These are phyloP conservation scores for Auriscalpium microsporum DNA, from an alignment of 768 basidiomycete genomes.

Conservation along the genomic window DNA sequence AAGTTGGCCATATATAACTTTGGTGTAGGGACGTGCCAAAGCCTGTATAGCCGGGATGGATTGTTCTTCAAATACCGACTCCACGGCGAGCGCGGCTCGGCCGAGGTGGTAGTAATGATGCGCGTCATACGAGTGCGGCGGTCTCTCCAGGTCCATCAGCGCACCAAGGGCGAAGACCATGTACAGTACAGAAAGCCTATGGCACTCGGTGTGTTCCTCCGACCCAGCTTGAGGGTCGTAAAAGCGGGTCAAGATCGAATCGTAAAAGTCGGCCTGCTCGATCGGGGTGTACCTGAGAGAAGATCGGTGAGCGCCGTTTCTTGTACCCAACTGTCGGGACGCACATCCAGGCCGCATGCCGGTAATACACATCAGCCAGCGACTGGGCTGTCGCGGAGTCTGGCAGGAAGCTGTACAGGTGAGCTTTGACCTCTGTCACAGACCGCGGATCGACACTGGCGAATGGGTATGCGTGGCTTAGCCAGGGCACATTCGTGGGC, in stretches of 20 bases:
- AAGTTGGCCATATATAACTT: constrained; percentile 1
- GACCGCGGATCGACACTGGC: constrained; percentile 32
- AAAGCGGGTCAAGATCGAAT: constrained; percentile 41
- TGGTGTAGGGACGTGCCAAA: constrained; percentile 36
- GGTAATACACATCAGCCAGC: constrained; percentile 48
- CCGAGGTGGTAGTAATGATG: constrained; percentile 53
- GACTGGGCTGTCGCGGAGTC: constrained; percentile 22
- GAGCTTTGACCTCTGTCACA: constrained; percentile 34
- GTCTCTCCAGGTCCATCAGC: constrained; percentile 50
- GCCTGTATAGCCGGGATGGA: constrained; percentile 57
- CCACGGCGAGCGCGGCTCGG: constrained; percentile 49
- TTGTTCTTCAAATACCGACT: constrained; percentile 58
- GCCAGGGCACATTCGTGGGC: constrained; percentile 50
- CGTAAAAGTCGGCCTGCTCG: constrained; percentile 46
- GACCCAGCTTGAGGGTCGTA: constrained; percentile 36
- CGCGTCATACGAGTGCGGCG: constrained; percentile 45
- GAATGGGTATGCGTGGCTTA: constrained; percentile 54
- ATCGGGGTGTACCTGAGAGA: constrained; percentile 57
- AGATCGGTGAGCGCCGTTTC: neutral
- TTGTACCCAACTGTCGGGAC: constrained; percentile 16
- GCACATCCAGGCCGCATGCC: constrained; percentile 66
- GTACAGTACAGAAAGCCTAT: constrained; percentile 51
- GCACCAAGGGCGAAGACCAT: constrained; percentile 59
- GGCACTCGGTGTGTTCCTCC: constrained; percentile 34
- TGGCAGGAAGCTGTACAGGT: constrained; percentile 42